Evolutionary conservation across 805 yeast genomes (phyloP).

Genomic region (Starmerella roubikii): DNA sequence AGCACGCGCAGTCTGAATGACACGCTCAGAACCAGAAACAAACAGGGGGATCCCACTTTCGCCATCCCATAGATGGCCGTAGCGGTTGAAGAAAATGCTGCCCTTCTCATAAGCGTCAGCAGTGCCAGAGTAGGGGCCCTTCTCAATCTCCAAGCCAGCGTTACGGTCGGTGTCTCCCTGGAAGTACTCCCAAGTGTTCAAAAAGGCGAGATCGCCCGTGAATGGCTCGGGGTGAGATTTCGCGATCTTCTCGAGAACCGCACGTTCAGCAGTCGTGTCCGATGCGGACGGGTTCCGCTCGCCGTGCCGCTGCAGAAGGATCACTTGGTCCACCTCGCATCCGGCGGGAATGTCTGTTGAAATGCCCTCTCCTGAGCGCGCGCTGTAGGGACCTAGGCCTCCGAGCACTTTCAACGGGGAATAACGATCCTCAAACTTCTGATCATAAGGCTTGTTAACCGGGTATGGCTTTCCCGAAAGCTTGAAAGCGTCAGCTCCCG

Average conservation of each 20-base stretch:
- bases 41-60: constrained; percentile 34
- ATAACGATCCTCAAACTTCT: constrained; percentile 30
- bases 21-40: constrained; percentile 18
- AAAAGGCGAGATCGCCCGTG: constrained; percentile 15
- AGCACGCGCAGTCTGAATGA: constrained; percentile 39
- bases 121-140: constrained; percentile 36
- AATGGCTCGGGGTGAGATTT: not conserved
- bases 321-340: constrained; percentile 39
- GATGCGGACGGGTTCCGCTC: constrained; percentile 33
- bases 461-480: not conserved
- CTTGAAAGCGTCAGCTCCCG: constrained; percentile 3
- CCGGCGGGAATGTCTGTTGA: constrained; percentile 34
- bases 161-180: constrained; percentile 28
- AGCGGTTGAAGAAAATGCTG: constrained; percentile 32
- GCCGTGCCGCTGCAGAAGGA: constrained; percentile 39
- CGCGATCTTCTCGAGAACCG: constrained; percentile 17
- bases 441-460: constrained; percentile 9
- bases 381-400: constrained; percentile 39
- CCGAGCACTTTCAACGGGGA: constrained; percentile 35
- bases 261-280: constrained; percentile 14
- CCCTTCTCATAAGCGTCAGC: constrained; percentile 35
- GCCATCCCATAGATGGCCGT: constrained; percentile 31
- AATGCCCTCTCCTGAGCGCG: constrained; percentile 37
- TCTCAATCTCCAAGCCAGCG: constrained; percentile 32
- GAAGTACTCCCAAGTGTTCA: constrained; percentile 17